Conservation (phyloP, 257 asterid genomes). For the Solanum arcanum region DNA sequence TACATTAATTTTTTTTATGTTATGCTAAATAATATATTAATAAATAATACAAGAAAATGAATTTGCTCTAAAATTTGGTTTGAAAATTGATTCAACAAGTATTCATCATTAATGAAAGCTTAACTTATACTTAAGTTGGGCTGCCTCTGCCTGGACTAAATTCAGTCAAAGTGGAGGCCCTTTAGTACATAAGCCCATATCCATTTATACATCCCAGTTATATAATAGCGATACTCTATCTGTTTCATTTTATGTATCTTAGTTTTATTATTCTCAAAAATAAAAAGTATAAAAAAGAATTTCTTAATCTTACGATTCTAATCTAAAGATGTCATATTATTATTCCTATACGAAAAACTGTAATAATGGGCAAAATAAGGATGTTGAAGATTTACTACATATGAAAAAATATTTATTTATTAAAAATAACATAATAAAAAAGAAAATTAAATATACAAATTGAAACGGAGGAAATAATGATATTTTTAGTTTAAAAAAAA, state of each 20-base stretch:
- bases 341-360: not conserved
- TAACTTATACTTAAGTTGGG: not conserved
- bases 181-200: not conserved
- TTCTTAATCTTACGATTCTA: no score
- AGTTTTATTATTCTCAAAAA: no score
- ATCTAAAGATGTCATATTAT: not conserved
- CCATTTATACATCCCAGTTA: not conserved
- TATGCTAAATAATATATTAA: not conserved
- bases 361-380: not conserved
- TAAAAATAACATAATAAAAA: no score
- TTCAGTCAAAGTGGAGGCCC: not conserved
- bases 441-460: no score
- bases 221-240: no score
- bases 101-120: not conserved
- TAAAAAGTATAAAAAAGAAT: no score
- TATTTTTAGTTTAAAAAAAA: no score
- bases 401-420: no score
- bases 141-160: not conserved
- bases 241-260: no score
- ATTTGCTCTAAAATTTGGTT: not conserved
- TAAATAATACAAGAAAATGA: not conserved
- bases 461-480: not conserved
- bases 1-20: not conserved
- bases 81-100: not conserved
- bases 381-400: not conserved